These are phyloP conservation scores for Ganoderma sp. DNA, from an alignment of 1,284 basidiomycete genomes.

Conservation along the genomic window DNA sequence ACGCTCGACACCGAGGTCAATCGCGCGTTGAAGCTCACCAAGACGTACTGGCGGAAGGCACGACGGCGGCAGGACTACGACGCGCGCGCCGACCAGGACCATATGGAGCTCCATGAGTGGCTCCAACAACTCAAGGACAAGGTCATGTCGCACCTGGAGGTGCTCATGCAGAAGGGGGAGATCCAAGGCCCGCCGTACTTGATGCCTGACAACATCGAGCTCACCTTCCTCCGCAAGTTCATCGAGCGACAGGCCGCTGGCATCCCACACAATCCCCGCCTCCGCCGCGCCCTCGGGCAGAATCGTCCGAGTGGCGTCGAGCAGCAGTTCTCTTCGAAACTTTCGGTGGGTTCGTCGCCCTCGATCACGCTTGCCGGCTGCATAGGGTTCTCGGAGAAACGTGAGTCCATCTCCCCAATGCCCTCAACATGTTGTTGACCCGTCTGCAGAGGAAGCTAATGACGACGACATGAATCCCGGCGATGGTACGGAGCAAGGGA, in stretches of 20 bases:
- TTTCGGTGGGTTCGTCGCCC: conserved; percentile 34
- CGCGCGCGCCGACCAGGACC: conserved; percentile 79
- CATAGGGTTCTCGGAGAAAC: conserved; percentile 31
- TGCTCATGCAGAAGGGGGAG: conserved; percentile 84
- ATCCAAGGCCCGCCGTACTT: conserved; percentile 79
- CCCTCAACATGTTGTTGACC: conserved; percentile 6
- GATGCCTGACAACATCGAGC: conserved; percentile 78
- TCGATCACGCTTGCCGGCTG: conserved; percentile 32
- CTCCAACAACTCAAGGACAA: conserved; percentile 83
- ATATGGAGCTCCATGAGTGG: conserved; percentile 86
- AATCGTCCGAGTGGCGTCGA: conserved; percentile 32
- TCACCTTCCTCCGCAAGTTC: conserved; percentile 78
- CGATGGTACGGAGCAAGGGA: conserved; percentile 26
- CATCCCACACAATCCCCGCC: conserved; percentile 76
- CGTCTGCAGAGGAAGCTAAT: conserved; percentile 17
- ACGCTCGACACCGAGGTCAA: conserved; percentile 76
- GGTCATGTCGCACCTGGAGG: conserved; percentile 81
- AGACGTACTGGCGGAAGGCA: conserved; percentile 81
- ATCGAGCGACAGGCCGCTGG: conserved; percentile 74
- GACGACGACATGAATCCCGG: conserved; percentile 28
- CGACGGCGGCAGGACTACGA: conserved; percentile 82
- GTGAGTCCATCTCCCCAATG: conserved; percentile 11
- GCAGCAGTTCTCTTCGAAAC: conserved; percentile 32
- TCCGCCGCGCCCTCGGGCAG: conserved; percentile 51
- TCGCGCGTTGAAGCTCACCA: conserved; percentile 77